Evolutionary conservation across 768 basidiomycete species (phyloP).

Genomic region (Gloeopeniophorella convolvens): DNA sequence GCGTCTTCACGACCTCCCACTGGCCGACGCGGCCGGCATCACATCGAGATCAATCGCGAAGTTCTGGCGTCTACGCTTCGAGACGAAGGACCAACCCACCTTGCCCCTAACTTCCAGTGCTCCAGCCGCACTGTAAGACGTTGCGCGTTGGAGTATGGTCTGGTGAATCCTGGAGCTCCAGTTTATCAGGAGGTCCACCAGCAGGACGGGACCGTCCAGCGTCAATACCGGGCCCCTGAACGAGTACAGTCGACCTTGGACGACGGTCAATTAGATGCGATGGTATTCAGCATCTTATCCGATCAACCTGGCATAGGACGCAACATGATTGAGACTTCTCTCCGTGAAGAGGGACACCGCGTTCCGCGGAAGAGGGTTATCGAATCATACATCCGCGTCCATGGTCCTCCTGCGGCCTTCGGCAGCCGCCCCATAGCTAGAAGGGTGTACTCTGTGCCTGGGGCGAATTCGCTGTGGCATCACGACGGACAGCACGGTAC

Average conservation of each 20-base stretch:
- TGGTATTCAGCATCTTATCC: slow-evolving; percentile 9
- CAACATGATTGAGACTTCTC: slow-evolving; percentile 19
- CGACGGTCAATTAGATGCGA: slow-evolving; percentile 11
- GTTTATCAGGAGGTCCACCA: slow-evolving; percentile 1
- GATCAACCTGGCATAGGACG: slow-evolving; percentile 22
- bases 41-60: slow-evolving; percentile 25
- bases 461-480: slow-evolving; percentile 24
- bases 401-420: slow-evolving; percentile 19
- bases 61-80: slow-evolving; percentile 23
- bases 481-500: slow-evolving; percentile 28
- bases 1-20: slow-evolving; percentile 4
- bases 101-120: slow-evolving; percentile 1
- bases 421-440: slow-evolving; percentile 17
- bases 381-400: slow-evolving; percentile 19
- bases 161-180: slow-evolving; percentile 20
- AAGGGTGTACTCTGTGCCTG: slow-evolving; percentile 21
- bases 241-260: slow-evolving; percentile 3
- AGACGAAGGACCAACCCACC: slow-evolving; percentile 21
- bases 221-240: neutral
- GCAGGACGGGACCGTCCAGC: slow-evolving; percentile 2
- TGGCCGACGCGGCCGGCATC: slow-evolving; percentile 24
- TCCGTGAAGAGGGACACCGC: slow-evolving; percentile 15
- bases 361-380: slow-evolving; percentile 16
- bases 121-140: slow-evolving; percentile 20
- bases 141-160: slow-evolving; percentile 18